Evolutionary conservation across 768 basidiomycete species (phyloP).

Genomic region (Tylopilus balloui): DNA sequence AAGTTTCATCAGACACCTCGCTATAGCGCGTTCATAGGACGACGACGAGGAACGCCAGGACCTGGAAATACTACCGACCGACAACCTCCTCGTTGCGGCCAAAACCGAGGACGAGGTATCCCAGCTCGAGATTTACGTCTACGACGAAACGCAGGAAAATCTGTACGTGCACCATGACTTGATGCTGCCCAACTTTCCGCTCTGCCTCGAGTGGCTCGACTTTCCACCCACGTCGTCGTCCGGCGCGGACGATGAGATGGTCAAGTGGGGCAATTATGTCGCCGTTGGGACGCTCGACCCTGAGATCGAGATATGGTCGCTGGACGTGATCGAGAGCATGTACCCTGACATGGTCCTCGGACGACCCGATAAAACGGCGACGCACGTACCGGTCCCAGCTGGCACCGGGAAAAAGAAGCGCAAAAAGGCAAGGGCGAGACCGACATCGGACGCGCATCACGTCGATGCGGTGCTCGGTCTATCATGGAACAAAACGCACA

Average conservation of each 20-base stretch:
- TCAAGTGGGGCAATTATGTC: slow-evolving; percentile 76
- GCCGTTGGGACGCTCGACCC: slow-evolving; percentile 97
- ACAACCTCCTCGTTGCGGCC: slow-evolving; percentile 88
- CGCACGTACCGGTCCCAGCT: slow-evolving; percentile 69
- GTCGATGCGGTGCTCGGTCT: slow-evolving; percentile 92
- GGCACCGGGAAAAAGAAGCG: slow-evolving; percentile 98
- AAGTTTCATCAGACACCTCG: not conserved
- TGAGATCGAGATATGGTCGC: slow-evolving; percentile 97
- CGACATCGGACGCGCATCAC: slow-evolving; percentile 64
- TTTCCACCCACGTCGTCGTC: slow-evolving; percentile 67
- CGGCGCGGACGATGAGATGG: slow-evolving; percentile 31
- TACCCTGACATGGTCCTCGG: slow-evolving; percentile 92
- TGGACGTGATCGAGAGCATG: slow-evolving; percentile 89
- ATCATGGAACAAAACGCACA: slow-evolving; percentile 86
- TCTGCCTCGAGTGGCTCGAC: slow-evolving; percentile 99
- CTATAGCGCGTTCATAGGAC: slow-evolving; percentile 10
- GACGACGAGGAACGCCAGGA: slow-evolving; percentile 79
- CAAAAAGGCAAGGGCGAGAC: slow-evolving; percentile 74
- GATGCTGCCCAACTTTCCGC: slow-evolving; percentile 95
- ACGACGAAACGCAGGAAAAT: slow-evolving; percentile 87
- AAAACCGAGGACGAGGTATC: slow-evolving; percentile 98
- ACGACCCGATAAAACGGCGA: slow-evolving; percentile 76
- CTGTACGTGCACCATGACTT: slow-evolving; percentile 96
- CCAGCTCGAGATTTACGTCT: slow-evolving; percentile 93
- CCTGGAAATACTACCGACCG: slow-evolving; percentile 81